Evolutionary conservation across 2,329 filamentous ascomycete species (phyloP).

Genomic region (Myrmaecium sp.): DNA sequence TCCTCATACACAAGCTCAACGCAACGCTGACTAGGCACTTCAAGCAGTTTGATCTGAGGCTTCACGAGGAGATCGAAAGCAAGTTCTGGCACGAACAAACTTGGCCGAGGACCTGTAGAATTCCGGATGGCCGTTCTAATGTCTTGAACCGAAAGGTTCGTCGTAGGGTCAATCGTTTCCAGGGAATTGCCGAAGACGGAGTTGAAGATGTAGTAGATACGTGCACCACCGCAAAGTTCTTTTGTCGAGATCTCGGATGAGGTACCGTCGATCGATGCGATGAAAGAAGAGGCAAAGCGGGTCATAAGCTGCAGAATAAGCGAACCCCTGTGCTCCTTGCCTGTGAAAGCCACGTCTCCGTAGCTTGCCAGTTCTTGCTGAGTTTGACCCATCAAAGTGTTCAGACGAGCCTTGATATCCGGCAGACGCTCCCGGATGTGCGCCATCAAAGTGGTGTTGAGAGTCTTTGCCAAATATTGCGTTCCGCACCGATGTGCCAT

Average conservation of each 20-base stretch:
- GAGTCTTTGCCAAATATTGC: slow-evolving; percentile 80
- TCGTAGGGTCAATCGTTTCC: slow-evolving; percentile 89
- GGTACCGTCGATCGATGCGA: slow-evolving; percentile 95
- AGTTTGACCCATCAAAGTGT: slow-evolving; percentile 98
- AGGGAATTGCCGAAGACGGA: slow-evolving; percentile 94
- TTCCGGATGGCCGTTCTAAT: slow-evolving; percentile 96
- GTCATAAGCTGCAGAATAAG: slow-evolving; percentile 96
- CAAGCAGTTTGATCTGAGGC: slow-evolving; percentile 92
- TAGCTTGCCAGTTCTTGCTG: slow-evolving; percentile 97
- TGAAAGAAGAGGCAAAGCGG: slow-evolving; percentile 92
- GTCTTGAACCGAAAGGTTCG: slow-evolving; percentile 83
- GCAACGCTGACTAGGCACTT: slow-evolving; percentile 87
- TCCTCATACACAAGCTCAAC: slow-evolving; percentile 98
- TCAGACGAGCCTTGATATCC: slow-evolving; percentile 93
- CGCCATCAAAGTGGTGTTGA: slow-evolving; percentile 88
- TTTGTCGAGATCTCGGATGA: slow-evolving; percentile 98
- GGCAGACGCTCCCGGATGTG: slow-evolving; percentile 92
- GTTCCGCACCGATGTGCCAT: slow-evolving; percentile 90
- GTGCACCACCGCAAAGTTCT: slow-evolving; percentile 82
- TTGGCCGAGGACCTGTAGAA: slow-evolving; percentile 87
- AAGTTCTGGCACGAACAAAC: slow-evolving; percentile 91
- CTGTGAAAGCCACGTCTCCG: slow-evolving; percentile 92
- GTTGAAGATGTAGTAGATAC: slow-evolving; percentile 99
- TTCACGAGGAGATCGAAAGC: slow-evolving; percentile 96
- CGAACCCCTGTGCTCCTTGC: slow-evolving; percentile 89